These are phyloP conservation scores for Raffaelea deltoideospora DNA, from an alignment of 2,329 filamentous ascomycete genomes.

Conservation along the genomic window DNA sequence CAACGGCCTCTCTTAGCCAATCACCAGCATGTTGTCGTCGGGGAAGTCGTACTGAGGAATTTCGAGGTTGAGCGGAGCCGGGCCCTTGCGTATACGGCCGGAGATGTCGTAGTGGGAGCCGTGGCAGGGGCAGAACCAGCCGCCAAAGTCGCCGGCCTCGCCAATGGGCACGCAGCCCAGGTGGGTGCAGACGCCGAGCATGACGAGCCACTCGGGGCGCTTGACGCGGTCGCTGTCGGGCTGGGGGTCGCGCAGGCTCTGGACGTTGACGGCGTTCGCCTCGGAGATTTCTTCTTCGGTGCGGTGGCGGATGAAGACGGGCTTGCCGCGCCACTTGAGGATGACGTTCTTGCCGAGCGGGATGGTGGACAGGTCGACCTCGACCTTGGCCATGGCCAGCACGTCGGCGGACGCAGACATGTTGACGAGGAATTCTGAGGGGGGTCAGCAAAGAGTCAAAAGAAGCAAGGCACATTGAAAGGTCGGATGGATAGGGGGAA, in stretches of 20 bases:
- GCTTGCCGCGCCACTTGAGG: conserved; percentile 99
- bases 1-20: conserved; percentile 68
- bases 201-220: conserved; percentile 97
- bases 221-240: conserved; percentile 83
- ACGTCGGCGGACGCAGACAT: conserved; percentile 99
- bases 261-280: conserved; percentile 75
- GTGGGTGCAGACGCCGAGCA: conserved; percentile 99
- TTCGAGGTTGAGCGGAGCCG: conserved; percentile 94
- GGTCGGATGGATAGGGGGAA: too few species aligned
- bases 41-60: conserved; percentile 87
- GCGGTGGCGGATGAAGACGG: conserved; percentile 98
- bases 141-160: conserved; percentile 93
- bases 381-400: conserved; percentile 97
- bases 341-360: conserved; percentile 99
- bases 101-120: conserved; percentile 99
- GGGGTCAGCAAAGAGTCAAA: neutral
- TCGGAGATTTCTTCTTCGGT: conserved; percentile 86
- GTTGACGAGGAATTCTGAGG: conserved; percentile 96
- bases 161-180: conserved; percentile 98
- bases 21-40: conserved; percentile 73
- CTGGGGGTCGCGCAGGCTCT: conserved; percentile 80
- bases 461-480: neutral
- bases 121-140: conserved; percentile 99
- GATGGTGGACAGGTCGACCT: conserved; percentile 82
- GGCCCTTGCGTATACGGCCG: conserved; percentile 92